Conservation (phyloP, 805 yeast genomes). For the Candida ficus region DNA sequence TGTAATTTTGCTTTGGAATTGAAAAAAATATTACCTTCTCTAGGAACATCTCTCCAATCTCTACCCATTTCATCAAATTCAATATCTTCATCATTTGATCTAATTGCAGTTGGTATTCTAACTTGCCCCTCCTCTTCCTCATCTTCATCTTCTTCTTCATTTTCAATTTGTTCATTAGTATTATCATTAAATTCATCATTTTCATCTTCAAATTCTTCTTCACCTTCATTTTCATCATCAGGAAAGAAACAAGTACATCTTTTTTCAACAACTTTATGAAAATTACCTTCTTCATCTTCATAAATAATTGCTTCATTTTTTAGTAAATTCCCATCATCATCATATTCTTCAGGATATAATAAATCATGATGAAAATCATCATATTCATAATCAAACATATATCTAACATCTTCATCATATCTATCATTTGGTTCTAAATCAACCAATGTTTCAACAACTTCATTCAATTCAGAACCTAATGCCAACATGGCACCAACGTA, state of each 20-base stretch:
- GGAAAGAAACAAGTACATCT: slow-evolving; percentile 24
- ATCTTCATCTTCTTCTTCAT: slow-evolving; percentile 10
- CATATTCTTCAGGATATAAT: slow-evolving; percentile 23
- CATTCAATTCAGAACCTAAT: slow-evolving; percentile 40
- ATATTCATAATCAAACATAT: slow-evolving; percentile 54
- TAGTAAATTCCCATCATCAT: slow-evolving; percentile 7
- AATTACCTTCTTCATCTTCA: slow-evolving; percentile 25
- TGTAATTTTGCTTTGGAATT: slow-evolving; percentile 16
- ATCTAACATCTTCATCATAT: slow-evolving; percentile 62
- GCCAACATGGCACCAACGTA: slow-evolving; percentile 52
- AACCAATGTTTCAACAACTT: slow-evolving; percentile 47
- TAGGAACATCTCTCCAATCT: slow-evolving; percentile 70
- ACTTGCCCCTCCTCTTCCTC: slow-evolving; percentile 14
- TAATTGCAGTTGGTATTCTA: slow-evolving; percentile 28
- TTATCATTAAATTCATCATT: not conserved
- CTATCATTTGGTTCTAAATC: slow-evolving; percentile 57
- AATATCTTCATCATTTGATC: slow-evolving; percentile 29
- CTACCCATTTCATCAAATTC: slow-evolving; percentile 56
- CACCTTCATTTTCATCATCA: slow-evolving; percentile 13
- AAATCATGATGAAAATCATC: slow-evolving; percentile 35
- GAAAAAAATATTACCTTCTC: slow-evolving; percentile 46
- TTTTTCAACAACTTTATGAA: slow-evolving; percentile 21
- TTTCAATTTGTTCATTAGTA: not conserved
- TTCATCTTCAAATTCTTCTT: slow-evolving; percentile 4
- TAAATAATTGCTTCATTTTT: slow-evolving; percentile 18